phyloP scores from a whole-genome alignment of 2,329 filamentous ascomycete species.

The Alternaria incomplexa region DNA sequence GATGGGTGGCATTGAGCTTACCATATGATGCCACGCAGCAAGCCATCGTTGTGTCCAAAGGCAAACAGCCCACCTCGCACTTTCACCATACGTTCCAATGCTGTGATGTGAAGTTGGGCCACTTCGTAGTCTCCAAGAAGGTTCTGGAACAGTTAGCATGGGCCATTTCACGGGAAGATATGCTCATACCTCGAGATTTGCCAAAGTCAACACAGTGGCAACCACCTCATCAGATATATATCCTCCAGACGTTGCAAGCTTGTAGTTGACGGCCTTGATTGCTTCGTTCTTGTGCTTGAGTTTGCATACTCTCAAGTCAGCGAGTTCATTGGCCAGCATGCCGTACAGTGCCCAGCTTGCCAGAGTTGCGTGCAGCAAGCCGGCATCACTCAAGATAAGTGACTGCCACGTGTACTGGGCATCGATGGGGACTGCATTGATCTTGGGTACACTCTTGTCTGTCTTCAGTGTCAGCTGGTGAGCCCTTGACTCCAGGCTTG shows the following conservation, averaged over 20 bases:
- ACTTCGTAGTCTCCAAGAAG: conserved; percentile 32
- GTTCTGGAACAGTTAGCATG: conserved; percentile 20
- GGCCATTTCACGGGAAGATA: not conserved
- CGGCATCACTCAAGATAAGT: conserved; percentile 29
- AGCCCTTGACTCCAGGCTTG: not conserved
- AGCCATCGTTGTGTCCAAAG: conserved; percentile 32
- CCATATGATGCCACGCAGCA: conserved; percentile 32
- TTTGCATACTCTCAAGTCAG: conserved; percentile 17
- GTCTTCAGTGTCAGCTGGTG: not conserved
- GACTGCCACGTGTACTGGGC: conserved; percentile 29
- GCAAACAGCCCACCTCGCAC: conserved; percentile 28
- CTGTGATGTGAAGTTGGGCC: conserved; percentile 20
- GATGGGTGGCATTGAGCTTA: conserved; percentile 2
- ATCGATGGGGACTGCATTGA: conserved; percentile 30
- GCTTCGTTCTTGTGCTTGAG: conserved; percentile 34
- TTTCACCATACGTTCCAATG: conserved; percentile 30
- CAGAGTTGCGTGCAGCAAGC: conserved; percentile 33
- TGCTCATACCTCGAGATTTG: conserved; percentile 30
- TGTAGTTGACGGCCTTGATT: conserved; percentile 32
- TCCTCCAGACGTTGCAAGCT: conserved; percentile 15
- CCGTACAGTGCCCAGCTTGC: conserved; percentile 39
- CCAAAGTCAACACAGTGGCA: conserved; percentile 30
- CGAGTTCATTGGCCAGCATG: conserved; percentile 19
- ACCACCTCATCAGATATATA: conserved; percentile 32
- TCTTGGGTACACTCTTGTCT: conserved; percentile 24